Percentiles rank a stretch among this genome's conserved stretches.
These are phyloP conservation scores for Acanthamoeba castellanii DNA, from an alignment of 208 protist genomes.

Conservation along the genomic window DNA sequence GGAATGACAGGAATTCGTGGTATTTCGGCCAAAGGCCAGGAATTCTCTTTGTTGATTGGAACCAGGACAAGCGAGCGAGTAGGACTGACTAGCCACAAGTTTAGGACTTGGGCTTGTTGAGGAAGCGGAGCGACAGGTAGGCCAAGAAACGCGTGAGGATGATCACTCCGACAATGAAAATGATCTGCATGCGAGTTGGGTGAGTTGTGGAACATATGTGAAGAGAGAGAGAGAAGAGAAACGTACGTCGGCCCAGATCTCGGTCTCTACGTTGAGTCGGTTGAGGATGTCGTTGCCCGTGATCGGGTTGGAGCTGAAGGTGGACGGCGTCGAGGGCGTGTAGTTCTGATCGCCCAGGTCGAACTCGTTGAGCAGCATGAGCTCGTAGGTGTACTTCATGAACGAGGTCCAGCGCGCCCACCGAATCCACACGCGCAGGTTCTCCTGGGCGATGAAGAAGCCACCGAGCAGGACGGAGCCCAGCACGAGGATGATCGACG, in stretches of 20 bases:
- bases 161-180: conserved; percentile 61
- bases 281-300: neutral
- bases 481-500: conserved; percentile 51
- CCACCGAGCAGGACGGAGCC: conserved; percentile 67
- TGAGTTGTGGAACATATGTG: too few species aligned
- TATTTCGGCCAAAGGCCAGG: too few species aligned
- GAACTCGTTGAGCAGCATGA: conserved; percentile 70
- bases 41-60: too few species aligned
- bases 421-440: conserved; percentile 52
- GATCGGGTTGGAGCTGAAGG: neutral
- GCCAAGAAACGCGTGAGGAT: neutral
- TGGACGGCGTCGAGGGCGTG: neutral
- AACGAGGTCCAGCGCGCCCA: conserved; percentile 60
- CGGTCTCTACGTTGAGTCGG: conserved; percentile 62
- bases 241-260: conserved; percentile 62
- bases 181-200: neutral
- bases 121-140: conserved; percentile 60
- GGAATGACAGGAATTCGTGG: too few species aligned
- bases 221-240: too few species aligned
- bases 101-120: conserved; percentile 55
- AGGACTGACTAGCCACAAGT: too few species aligned
- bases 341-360: neutral
- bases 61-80: too few species aligned
- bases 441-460: conserved; percentile 64
- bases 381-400: conserved; percentile 67